Percentiles rank a stretch among this genome's conserved stretches.
These are phyloP conservation scores for Zygosaccharomyces pseudobailii DNA, from an alignment of 1,139 yeast species.

Conservation along the genomic window DNA sequence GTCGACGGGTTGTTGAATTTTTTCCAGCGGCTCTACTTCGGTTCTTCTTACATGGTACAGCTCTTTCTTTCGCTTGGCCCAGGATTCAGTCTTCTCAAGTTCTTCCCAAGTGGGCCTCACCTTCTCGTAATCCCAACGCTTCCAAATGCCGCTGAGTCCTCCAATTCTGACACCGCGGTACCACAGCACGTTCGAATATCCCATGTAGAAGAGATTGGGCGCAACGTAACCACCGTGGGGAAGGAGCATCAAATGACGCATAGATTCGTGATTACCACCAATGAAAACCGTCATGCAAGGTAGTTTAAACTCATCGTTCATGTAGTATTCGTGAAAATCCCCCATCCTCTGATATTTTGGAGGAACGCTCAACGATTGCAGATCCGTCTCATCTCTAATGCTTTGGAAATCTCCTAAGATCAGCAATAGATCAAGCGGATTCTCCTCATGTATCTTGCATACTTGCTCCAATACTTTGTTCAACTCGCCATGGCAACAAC, in stretches of 20 bases:
- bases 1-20: slow-evolving; percentile 30
- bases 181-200: slow-evolving; percentile 71
- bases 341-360: slow-evolving; percentile 55
- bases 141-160: slow-evolving; percentile 84
- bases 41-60: slow-evolving; percentile 67
- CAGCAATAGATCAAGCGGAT: slow-evolving; percentile 57
- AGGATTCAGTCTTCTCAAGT: slow-evolving; percentile 38
- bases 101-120: slow-evolving; percentile 24
- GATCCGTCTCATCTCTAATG: slow-evolving; percentile 57
- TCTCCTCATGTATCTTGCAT: slow-evolving; percentile 13
- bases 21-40: slow-evolving; percentile 54
- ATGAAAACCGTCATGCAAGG: slow-evolving; percentile 77
- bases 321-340: slow-evolving; percentile 72
- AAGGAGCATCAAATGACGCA: slow-evolving; percentile 68
- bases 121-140: slow-evolving; percentile 43
- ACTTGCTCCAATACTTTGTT: slow-evolving; percentile 50
- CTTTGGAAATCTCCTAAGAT: slow-evolving; percentile 83
- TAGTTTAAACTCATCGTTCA: slow-evolving; percentile 50
- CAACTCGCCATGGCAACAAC: slow-evolving; percentile 91
- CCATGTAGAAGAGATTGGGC: slow-evolving; percentile 83
- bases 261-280: slow-evolving; percentile 96
- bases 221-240: slow-evolving; percentile 94
- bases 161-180: slow-evolving; percentile 69
- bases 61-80: slow-evolving; percentile 47
- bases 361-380: slow-evolving; percentile 60